Conservation (phyloP, 192 early-diverging fungal genomes). For the Backusella parvicylindrica region DNA sequence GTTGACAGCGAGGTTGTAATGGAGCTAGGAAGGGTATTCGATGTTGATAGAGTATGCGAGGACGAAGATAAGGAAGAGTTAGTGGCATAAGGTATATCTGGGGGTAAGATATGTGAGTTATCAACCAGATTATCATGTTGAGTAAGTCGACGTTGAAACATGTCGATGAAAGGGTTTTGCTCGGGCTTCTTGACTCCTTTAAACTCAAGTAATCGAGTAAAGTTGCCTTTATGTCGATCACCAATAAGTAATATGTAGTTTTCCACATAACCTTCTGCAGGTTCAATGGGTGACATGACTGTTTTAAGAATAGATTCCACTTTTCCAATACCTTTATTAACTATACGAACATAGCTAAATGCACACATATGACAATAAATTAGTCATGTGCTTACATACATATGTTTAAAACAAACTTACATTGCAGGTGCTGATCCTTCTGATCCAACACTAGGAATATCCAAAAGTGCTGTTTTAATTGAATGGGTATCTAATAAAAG, state of each 20-base stretch:
- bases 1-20: slow-evolving; percentile 22
- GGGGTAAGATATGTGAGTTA: slow-evolving; percentile 43
- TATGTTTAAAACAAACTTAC: slow-evolving; percentile 43
- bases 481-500: slow-evolving; percentile 93
- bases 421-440: slow-evolving; percentile 56
- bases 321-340: slow-evolving; percentile 75
- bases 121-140: slow-evolving; percentile 38
- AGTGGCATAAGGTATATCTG: background rate
- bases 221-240: slow-evolving; percentile 61
- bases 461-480: slow-evolving; percentile 77
- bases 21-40: slow-evolving; percentile 8
- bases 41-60: background rate
- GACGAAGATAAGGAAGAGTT: background rate
- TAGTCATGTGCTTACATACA: too few species aligned
- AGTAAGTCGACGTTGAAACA: slow-evolving; percentile 43
- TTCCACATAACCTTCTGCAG: slow-evolving; percentile 78
- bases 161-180: slow-evolving; percentile 51
- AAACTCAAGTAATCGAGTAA: slow-evolving; percentile 80
- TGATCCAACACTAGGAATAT: slow-evolving; percentile 64
- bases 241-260: slow-evolving; percentile 87
- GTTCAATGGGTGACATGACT: slow-evolving; percentile 80
- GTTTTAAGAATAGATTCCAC: slow-evolving; percentile 90
- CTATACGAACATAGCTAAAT: slow-evolving; percentile 77
- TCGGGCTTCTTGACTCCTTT: slow-evolving; percentile 70
- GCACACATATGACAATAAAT: background rate